A percentile compares a stretch with the other conserved stretches of the same genome.
Conservation (phyloP, 1,284 basidiomycete genomes). For the Neolentinus lepideus region DNA sequence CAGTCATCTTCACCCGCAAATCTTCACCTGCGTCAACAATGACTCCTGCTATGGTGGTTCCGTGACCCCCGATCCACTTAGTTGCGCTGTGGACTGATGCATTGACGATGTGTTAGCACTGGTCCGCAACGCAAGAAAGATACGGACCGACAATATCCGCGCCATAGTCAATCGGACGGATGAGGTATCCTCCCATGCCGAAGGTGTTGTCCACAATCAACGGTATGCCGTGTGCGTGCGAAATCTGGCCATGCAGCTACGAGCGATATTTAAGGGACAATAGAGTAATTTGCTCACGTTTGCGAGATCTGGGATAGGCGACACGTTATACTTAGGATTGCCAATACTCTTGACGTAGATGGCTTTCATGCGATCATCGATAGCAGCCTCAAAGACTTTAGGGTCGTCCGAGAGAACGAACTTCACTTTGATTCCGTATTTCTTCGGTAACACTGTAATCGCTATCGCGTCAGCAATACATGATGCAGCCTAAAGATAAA, state of each 20-base stretch:
- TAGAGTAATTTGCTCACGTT: constrained; percentile 46
- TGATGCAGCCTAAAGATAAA: background rate
- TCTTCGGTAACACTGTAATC: constrained; percentile 64
- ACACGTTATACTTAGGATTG: constrained; percentile 79
- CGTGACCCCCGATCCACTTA: constrained; percentile 91
- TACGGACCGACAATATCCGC: constrained; percentile 70
- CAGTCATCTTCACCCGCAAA: no score
- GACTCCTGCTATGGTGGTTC: constrained; percentile 83
- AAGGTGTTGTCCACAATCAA: constrained; percentile 90
- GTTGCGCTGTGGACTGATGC: constrained; percentile 75
- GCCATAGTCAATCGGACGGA: constrained; percentile 72
- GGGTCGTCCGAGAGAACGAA: constrained; percentile 63
- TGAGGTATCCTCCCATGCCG: constrained; percentile 76
- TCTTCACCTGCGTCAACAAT: constrained; percentile 63
- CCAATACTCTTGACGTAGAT: constrained; percentile 82
- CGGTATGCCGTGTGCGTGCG: constrained; percentile 71
- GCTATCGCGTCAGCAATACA: constrained; percentile 6
- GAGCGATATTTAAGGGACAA: background rate
- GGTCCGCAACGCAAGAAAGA: no score
- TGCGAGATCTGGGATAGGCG: constrained; percentile 67
- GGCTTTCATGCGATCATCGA: constrained; percentile 73
- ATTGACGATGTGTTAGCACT: no score
- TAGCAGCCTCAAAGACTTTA: constrained; percentile 63
- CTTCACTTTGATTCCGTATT: constrained; percentile 73
- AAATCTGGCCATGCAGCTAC: constrained; percentile 24